Conservation (phyloP, 306 rosid genomes). For the Cicer cuneatum region DNA sequence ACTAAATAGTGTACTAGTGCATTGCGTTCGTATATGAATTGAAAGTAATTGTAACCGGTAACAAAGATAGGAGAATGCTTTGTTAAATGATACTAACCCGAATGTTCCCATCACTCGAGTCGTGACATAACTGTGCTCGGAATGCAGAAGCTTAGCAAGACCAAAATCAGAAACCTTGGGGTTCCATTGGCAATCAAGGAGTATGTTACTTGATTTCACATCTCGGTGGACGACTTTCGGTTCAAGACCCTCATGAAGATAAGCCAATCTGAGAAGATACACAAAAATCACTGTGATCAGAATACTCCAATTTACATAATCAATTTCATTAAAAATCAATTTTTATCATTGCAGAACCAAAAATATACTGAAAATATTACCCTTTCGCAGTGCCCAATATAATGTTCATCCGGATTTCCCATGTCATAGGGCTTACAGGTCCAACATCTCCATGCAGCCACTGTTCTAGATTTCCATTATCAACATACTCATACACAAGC, state of each 20-base stretch:
- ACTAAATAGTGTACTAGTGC: background rate
- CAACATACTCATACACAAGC: conserved; percentile 96
- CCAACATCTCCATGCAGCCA: conserved; percentile 99
- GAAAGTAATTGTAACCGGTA: conserved; percentile 11
- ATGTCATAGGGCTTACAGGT: conserved; percentile 80
- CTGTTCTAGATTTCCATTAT: conserved; percentile 93
- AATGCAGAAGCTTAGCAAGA: conserved; percentile 90
- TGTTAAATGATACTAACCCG: conserved; percentile 73
- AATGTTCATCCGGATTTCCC: conserved; percentile 89
- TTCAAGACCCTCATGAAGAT: conserved; percentile 99
- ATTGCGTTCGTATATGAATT: background rate
- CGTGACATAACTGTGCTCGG: conserved; percentile 90
- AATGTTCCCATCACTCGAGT: conserved; percentile 99
- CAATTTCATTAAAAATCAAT: background rate
- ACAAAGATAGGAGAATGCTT: conserved; percentile 1
- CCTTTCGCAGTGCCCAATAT: conserved; percentile 94
- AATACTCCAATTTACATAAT: conserved; percentile 32
- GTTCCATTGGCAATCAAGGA: conserved; percentile 89
- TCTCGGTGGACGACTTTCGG: conserved; percentile 99
- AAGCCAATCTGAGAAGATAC: conserved; percentile 74
- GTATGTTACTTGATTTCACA: conserved; percentile 93
- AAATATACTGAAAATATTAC: conserved; percentile 43
- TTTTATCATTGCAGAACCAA: no score
- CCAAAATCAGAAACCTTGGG: conserved; percentile 97
- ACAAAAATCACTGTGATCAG: conserved; percentile 37